phyloP scores from a whole-genome alignment of 2,329 filamentous ascomycete genomes.

The Aspergillus luchuensis region DNA sequence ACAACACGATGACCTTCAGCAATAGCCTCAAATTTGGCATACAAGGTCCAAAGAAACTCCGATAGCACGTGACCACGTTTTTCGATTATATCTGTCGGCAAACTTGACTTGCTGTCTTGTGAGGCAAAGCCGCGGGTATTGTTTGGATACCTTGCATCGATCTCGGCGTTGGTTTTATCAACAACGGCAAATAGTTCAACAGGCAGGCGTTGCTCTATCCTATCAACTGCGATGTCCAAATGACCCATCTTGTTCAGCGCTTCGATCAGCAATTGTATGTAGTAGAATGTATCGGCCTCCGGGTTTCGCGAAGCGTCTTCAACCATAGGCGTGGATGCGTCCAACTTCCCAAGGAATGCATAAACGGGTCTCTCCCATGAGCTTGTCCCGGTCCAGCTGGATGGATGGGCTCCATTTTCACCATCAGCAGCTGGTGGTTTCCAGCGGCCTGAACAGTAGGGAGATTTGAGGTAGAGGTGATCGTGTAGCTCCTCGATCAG shows the following conservation, averaged over 20 bases:
- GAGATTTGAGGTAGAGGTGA: slow-evolving; percentile 95
- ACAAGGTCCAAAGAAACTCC: slow-evolving; percentile 87
- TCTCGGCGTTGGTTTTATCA: slow-evolving; percentile 90
- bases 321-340: slow-evolving; percentile 60
- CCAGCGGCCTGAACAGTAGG: slow-evolving; percentile 96
- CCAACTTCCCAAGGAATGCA: slow-evolving; percentile 59
- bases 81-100: slow-evolving; percentile 70
- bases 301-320: slow-evolving; percentile 93
- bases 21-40: slow-evolving; percentile 96
- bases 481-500: slow-evolving; percentile 96
- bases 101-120: slow-evolving; percentile 55
- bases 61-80: slow-evolving; percentile 83
- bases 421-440: slow-evolving; percentile 63
- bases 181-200: slow-evolving; percentile 93
- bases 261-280: slow-evolving; percentile 84
- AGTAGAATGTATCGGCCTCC: slow-evolving; percentile 92
- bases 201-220: slow-evolving; percentile 86
- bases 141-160: slow-evolving; percentile 89
- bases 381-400: slow-evolving; percentile 35
- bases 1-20: slow-evolving; percentile 92
- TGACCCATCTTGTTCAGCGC: slow-evolving; percentile 85
- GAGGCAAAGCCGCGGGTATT: slow-evolving; percentile 59
- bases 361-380: slow-evolving; percentile 59
- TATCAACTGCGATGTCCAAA: slow-evolving; percentile 82
- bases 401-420: slow-evolving; percentile 29